Base-by-base conservation (phyloP, 2,329 filamentous ascomycete species). In the Dothiorella sarmentorum region DNA sequence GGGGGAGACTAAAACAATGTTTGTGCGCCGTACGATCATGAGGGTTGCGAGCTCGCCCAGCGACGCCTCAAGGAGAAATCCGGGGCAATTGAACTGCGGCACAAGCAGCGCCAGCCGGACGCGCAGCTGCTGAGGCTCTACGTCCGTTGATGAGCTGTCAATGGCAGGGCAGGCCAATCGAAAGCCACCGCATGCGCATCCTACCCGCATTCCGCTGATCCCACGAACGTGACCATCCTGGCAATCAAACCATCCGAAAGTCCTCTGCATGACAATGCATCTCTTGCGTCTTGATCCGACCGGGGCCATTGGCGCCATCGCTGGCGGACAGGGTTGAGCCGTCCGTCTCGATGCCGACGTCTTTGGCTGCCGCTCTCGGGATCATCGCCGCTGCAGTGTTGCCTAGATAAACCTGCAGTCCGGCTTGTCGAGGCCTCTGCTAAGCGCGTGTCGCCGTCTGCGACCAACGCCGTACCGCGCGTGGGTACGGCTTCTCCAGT, bases 131-230 rank as follows among this genome's bases (percentile, higher is more conserved):
- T 53, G 49, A 53, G 49, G 49, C 49, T 53, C 49, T 53, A 40
- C 49, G 33, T 33, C 49, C 22, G 49, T 53, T 53, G 49, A 53
- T 53, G 49, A 53, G 49, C 49, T 53, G 49, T 53, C 49, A 53
- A 53, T 53, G 49, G 49, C 49, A 53, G 49, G 49, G 49, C 49
- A 53, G 35, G 33, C 49, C 49, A 53, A 53, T 53, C 49, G 49
- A 53, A 53, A 7, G 33, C 49, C 22, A 52, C 20, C 49, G 49
- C 49, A 52, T 53, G 35, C 35, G 33, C 49, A 53, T 53, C 49
- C 49, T 53, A 42, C 49, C 24, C 49, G 49, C 49, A 53, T 53
- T 22, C 49, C 35, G 49, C 49, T 38, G 49, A 53, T 53, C 49
- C 35, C 49, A 31, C 49, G 33, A 53, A 53, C 49, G 49, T 53